phyloP scores from a whole-genome alignment of 148 eudicot genomes.

The Rhododendron ovatum region DNA sequence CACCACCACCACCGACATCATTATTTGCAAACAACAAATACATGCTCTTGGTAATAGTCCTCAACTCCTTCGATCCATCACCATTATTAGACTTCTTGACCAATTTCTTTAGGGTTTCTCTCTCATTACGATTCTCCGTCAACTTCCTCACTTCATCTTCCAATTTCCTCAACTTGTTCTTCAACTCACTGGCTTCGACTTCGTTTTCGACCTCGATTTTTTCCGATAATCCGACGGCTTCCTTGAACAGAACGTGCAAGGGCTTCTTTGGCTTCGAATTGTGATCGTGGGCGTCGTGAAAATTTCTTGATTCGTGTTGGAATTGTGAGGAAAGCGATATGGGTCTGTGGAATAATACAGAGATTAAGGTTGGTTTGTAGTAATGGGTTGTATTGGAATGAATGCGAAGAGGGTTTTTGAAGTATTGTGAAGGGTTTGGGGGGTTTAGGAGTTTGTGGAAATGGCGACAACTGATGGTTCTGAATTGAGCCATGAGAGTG shows the following conservation, averaged over 20 bases:
- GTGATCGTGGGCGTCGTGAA: neutral
- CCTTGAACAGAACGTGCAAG: constrained; percentile 39
- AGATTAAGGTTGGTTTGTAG: neutral
- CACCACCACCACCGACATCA: neutral
- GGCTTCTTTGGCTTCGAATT: constrained; percentile 22
- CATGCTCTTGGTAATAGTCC: constrained; percentile 21
- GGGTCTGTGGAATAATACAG: constrained; percentile 17
- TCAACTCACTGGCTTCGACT: constrained; percentile 16
- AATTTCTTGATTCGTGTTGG: neutral
- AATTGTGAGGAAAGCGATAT: constrained; percentile 21
- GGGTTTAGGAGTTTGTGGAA: constrained; percentile 13
- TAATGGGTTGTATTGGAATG: neutral
- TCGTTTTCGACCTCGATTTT: constrained; percentile 8
- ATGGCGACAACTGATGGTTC: constrained; percentile 14
- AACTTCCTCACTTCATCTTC: constrained; percentile 32
- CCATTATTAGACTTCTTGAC: constrained; percentile 3
- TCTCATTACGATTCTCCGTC: constrained; percentile 4
- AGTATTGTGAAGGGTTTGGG: neutral
- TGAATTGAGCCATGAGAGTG: constrained; percentile 7
- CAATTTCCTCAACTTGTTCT: constrained; percentile 32
- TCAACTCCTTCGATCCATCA: neutral
- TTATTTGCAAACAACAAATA: constrained; percentile 22
- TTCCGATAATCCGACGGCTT: constrained; percentile 39
- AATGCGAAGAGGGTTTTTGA: neutral
- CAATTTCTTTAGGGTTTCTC: neutral